These are phyloP conservation scores for Auxenochlorella protothecoides DNA, from an alignment of 139 green algal genomes.

Conservation along the genomic window DNA sequence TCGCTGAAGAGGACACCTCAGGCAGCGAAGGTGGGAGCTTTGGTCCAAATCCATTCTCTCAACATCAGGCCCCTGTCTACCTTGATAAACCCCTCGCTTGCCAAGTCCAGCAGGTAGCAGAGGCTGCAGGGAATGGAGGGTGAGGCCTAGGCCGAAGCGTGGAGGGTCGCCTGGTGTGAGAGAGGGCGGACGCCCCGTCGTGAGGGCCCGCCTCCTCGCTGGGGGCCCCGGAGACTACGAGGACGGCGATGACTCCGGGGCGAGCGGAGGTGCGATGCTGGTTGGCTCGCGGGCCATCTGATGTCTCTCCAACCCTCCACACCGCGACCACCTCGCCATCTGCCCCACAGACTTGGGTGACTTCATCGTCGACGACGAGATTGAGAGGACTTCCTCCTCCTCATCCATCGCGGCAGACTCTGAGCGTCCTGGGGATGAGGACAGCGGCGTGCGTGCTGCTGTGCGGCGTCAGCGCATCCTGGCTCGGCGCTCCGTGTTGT, in stretches of 20 bases:
- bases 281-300: too few species aligned
- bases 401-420: not conserved
- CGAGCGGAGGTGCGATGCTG: too few species aligned
- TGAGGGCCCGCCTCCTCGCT: not conserved
- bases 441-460: not conserved
- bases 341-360: conserved; percentile 1
- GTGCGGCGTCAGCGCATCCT: not conserved
- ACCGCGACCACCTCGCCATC: not conserved
- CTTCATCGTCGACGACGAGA: conserved; percentile 4
- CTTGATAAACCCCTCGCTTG: too few species aligned
- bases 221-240: not conserved
- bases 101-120: too few species aligned
- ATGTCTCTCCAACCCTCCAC: too few species aligned
- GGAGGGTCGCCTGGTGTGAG: not conserved
- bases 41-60: too few species aligned
- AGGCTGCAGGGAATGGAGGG: too few species aligned
- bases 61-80: too few species aligned
- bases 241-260: too few species aligned
- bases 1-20: too few species aligned
- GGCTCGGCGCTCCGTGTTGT: not conserved
- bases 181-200: not conserved
- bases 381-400: not conserved
- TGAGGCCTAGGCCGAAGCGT: too few species aligned
- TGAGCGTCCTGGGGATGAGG: not conserved
- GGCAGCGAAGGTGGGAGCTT: too few species aligned